These are phyloP conservation scores for Myriosclerotinia duriaeana DNA, from an alignment of 2,329 filamentous ascomycete genomes.

Conservation along the genomic window DNA sequence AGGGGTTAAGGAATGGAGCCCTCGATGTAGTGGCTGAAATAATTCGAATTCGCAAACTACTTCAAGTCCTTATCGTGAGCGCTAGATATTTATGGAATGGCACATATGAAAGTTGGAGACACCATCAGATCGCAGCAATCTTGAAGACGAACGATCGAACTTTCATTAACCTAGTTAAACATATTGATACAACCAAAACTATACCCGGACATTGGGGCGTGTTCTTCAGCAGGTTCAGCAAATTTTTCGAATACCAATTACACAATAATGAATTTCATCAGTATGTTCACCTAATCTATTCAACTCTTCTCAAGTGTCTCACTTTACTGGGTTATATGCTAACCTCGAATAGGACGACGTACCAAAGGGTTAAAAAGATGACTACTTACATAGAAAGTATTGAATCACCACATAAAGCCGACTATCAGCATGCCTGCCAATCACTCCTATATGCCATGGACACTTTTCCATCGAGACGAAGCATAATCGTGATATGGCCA, in stretches of 20 bases:
- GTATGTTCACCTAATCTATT: neutral
- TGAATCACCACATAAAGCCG: neutral
- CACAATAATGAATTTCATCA: neutral
- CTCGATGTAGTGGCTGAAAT: slow-evolving; percentile 1
- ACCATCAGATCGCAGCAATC: neutral
- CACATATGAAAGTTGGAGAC: neutral
- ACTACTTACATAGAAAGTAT: neutral
- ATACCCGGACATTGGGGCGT: neutral
- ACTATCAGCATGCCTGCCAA: neutral
- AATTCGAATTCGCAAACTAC: neutral
- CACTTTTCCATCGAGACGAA: neutral
- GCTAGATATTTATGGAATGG: neutral
- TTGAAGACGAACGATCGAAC: neutral
- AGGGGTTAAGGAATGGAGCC: neutral
- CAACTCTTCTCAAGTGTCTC: neutral
- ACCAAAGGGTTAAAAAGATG: neutral
- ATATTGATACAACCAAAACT: neutral
- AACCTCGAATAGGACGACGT: neutral
- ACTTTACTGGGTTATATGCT: neutral
- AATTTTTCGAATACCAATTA: neutral
- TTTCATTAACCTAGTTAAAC: neutral
- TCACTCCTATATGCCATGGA: neutral
- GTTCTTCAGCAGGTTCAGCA: neutral
- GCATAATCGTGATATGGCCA: slow-evolving; percentile 1
- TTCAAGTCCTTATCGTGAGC: neutral